phyloP scores from a whole-genome alignment of 495 filamentous ascomycete species.

The Penicillium egyptiacum region DNA sequence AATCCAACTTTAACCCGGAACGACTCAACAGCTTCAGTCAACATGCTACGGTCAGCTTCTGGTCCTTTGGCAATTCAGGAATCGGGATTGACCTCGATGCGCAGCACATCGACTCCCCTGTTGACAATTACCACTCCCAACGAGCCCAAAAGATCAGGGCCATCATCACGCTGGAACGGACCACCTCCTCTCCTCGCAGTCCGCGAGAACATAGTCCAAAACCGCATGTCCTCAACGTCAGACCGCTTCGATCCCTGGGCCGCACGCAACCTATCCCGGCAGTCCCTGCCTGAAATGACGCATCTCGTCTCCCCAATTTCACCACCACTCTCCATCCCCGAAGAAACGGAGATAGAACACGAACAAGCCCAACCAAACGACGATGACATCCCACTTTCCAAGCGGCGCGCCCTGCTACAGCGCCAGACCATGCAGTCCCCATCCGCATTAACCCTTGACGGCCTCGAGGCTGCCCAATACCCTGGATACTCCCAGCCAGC shows the following conservation, averaged over 20 bases:
- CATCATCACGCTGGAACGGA: conserved; percentile 34
- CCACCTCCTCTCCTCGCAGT: conserved; percentile 43
- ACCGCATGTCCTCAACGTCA: conserved; percentile 42
- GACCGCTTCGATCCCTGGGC: conserved; percentile 38
- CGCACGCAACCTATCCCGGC: conserved; percentile 32
- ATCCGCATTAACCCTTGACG: conserved; percentile 19
- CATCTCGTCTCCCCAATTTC: conserved; percentile 18
- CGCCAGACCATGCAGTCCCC: conserved; percentile 30
- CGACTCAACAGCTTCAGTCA: conserved; percentile 22
- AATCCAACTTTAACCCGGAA: conserved; percentile 17
- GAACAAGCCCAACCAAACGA: conserved; percentile 7
- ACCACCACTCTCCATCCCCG: conserved; percentile 21
- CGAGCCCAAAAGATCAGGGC: conserved; percentile 12
- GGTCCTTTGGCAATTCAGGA: conserved; percentile 3
- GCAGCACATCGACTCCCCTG: conserved; percentile 47
- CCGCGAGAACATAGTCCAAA: conserved; percentile 41
- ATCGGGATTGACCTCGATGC: conserved; percentile 21
- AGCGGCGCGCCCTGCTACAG: conserved; percentile 57
- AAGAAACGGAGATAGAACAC: conserved; percentile 35
- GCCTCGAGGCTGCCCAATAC: conserved; percentile 20
- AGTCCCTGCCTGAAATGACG: conserved; percentile 19
- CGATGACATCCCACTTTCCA: conserved; percentile 75
- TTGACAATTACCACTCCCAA: conserved; percentile 34
- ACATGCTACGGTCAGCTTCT: conserved; percentile 10
- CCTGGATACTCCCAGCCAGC: conserved; percentile 3